Conservation (phyloP, 108 stramenopile genomes). For the Asterionellopsis glacialis region DNA sequence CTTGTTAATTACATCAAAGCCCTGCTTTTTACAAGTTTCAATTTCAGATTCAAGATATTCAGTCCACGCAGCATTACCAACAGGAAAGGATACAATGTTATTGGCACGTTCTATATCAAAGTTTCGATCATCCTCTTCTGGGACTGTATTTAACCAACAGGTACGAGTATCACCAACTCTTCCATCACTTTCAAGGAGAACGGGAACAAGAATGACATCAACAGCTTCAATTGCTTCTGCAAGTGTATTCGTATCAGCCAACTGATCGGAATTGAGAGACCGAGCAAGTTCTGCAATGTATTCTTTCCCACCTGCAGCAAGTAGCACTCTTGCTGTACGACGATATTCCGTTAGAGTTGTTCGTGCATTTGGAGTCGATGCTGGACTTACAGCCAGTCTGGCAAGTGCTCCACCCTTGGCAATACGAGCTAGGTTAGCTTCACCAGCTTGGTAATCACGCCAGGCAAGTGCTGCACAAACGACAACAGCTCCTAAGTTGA, state of each 20-base stretch:
- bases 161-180: constrained; percentile 36
- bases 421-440: constrained; percentile 68
- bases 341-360: constrained; percentile 52
- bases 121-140: constrained; percentile 56
- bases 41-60: constrained; percentile 66
- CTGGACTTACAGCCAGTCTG: constrained; percentile 56
- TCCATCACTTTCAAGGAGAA: constrained; percentile 45
- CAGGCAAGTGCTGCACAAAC: constrained; percentile 52
- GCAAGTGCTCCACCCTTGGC: constrained; percentile 69
- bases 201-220: constrained; percentile 71
- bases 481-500: constrained; percentile 57
- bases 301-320: constrained; percentile 65
- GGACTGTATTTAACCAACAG: constrained; percentile 39
- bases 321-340: constrained; percentile 56
- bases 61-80: constrained; percentile 46
- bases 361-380: constrained; percentile 7
- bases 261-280: constrained; percentile 68
- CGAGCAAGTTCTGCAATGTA: constrained; percentile 62
- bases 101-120: constrained; percentile 57
- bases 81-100: constrained; percentile 59
- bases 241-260: constrained; percentile 65
- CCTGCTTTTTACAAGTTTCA: constrained; percentile 62
- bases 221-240: constrained; percentile 42
- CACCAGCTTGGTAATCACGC: constrained; percentile 60
- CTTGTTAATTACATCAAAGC: constrained; percentile 73